Conservation (phyloP, 495 filamentous ascomycete genomes). For the Xylaria scruposa region DNA sequence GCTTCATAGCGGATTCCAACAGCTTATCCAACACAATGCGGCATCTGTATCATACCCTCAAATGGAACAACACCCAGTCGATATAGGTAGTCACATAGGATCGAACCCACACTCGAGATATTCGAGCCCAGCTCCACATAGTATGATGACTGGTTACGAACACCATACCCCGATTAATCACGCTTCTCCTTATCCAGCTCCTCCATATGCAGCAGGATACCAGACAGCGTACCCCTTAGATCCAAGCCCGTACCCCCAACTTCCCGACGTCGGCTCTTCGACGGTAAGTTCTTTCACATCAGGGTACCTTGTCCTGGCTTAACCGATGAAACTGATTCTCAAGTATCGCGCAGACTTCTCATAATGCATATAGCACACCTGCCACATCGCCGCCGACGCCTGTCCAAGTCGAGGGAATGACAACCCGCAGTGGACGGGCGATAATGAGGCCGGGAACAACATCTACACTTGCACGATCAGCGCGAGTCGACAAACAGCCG, state of each 20-base stretch:
- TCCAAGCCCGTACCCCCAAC: constrained; percentile 43
- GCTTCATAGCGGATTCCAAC: constrained; percentile 54
- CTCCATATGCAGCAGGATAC: constrained; percentile 38
- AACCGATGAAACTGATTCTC: constrained; percentile 10
- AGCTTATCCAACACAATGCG: constrained; percentile 59
- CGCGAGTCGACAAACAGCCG: constrained; percentile 45
- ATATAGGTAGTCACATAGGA: constrained; percentile 41
- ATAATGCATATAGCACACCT: constrained; percentile 57
- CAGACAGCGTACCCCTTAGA: constrained; percentile 46
- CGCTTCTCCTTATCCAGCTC: constrained; percentile 31
- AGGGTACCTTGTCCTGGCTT: constrained; percentile 16
- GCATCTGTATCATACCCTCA: constrained; percentile 40
- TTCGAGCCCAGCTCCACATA: constrained; percentile 47
- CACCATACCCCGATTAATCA: constrained; percentile 31
- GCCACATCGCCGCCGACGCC: constrained; percentile 59
- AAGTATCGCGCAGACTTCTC: constrained; percentile 29
- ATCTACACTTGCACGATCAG: constrained; percentile 28
- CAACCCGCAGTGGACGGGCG: constrained; percentile 57
- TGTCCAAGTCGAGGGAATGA: constrained; percentile 45
- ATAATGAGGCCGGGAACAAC: constrained; percentile 34
- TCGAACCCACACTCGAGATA: constrained; percentile 54
- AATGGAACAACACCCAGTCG: constrained; percentile 30
- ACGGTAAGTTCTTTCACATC: constrained; percentile 33
- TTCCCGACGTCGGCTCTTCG: constrained; percentile 36
- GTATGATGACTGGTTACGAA: constrained; percentile 36